Evolutionary conservation across 2,329 filamentous ascomycete species (phyloP).

Genomic region (Blastomyces gilchristii): DNA sequence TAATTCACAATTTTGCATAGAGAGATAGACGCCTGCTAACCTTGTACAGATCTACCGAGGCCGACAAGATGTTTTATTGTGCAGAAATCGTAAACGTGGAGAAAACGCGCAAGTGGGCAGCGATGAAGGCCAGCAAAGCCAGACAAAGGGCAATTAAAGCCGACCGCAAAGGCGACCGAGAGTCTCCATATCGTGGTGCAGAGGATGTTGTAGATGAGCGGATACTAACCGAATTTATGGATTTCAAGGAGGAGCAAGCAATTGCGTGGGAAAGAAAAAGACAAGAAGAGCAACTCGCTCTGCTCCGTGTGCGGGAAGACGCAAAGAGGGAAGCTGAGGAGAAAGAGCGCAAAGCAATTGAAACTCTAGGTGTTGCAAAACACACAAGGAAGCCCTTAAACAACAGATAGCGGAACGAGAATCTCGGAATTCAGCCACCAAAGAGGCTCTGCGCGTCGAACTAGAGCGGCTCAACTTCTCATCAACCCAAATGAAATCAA

Average conservation of each 20-base stretch:
- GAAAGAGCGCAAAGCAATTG: constrained; percentile 2
- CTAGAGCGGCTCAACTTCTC: constrained; percentile 5
- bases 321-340: constrained; percentile 3
- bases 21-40: background rate
- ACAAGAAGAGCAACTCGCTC: background rate
- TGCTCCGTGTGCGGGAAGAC: background rate
- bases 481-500: constrained; percentile 3
- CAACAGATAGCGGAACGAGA: background rate
- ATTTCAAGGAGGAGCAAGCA: constrained; percentile 3
- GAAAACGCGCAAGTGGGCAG: constrained; percentile 1
- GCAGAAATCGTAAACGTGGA: constrained; percentile 9
- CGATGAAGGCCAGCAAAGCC: constrained; percentile 6
- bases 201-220: background rate
- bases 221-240: background rate
- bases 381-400: constrained; percentile 10
- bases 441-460: constrained; percentile 5
- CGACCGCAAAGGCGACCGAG: background rate
- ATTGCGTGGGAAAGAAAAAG: background rate
- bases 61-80: constrained; percentile 4
- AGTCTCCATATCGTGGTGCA: background rate
- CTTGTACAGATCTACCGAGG: background rate
- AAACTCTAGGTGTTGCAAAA: constrained; percentile 5
- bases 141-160: constrained; percentile 6
- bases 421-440: background rate
- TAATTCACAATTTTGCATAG: too few relatives aligned